A percentile compares a stretch with the other conserved stretches of the same genome.
Conservation (phyloP, 179 eudicot species). For the Beta corolliflora region DNA sequence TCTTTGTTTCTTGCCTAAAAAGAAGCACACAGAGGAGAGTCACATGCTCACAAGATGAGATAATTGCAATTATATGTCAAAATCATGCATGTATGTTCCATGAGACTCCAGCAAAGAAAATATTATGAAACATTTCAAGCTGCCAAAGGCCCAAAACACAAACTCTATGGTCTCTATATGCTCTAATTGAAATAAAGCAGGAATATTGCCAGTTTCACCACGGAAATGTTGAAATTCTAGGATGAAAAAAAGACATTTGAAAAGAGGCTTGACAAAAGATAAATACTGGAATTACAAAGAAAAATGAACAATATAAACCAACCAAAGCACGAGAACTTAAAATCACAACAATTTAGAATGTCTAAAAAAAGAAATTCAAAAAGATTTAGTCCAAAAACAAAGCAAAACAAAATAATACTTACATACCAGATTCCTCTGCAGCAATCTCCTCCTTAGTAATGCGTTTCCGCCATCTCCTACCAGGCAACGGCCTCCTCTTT, state of each 20-base stretch:
- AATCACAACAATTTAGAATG: background rate
- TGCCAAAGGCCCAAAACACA: background rate
- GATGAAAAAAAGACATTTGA: background rate
- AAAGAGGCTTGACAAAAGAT: background rate
- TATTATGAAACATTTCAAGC: background rate
- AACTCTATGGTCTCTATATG: background rate
- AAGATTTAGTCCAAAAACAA: background rate
- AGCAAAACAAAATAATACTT: constrained; percentile 11
- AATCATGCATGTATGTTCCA: background rate
- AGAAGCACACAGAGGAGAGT: background rate
- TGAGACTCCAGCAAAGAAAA: constrained; percentile 3
- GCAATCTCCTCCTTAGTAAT: constrained; percentile 53
- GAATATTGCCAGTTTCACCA: background rate
- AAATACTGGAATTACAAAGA: background rate
- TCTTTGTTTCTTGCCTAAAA: background rate
- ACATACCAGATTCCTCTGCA: constrained; percentile 56
- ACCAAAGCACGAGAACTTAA: background rate
- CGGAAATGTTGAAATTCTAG: background rate
- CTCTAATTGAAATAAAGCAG: background rate
- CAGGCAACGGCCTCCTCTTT: constrained; percentile 83
- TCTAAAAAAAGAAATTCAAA: too few species aligned
- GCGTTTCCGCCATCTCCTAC: constrained; percentile 71
- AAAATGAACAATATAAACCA: constrained; percentile 3
- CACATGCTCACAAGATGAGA: background rate
- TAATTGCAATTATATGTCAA: background rate